Evolutionary conservation across 225 moss, liverwort and hornwort species (phyloP).

Genomic region (Rhytidiadelphus loreus): DNA sequence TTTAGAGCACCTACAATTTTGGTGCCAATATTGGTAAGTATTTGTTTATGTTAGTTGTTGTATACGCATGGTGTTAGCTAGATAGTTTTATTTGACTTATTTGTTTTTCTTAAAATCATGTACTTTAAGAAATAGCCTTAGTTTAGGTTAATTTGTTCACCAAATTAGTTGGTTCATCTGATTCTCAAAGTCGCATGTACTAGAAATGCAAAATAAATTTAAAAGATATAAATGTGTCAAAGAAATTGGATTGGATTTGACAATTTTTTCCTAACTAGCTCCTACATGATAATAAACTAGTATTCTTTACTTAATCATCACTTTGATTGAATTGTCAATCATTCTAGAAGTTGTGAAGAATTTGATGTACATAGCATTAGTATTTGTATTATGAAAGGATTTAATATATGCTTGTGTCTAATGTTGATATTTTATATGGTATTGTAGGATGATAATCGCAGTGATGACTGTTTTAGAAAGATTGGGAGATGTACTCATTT

Average conservation of each 20-base stretch:
- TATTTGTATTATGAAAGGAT: neutral
- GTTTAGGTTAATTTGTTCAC: neutral
- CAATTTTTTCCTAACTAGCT: neutral
- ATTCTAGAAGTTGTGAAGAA: neutral
- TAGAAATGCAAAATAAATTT: neutral
- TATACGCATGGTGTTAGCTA: neutral
- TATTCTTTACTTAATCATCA: neutral
- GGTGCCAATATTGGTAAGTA: slow-evolving; percentile 87
- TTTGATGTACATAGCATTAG: neutral
- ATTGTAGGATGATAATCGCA: slow-evolving; percentile 81
- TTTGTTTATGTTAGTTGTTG: neutral
- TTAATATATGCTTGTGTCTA: neutral
- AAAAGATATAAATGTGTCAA: neutral
- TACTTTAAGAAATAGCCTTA: neutral
- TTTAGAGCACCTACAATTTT: slow-evolving; percentile 59
- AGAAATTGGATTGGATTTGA: fast-evolving
- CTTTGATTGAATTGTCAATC: neutral
- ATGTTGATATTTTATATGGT: neutral
- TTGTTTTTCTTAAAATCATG: neutral
- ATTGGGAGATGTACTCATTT: slow-evolving; percentile 68
- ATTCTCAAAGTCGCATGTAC: neutral
- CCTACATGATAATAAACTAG: neutral
- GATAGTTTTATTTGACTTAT: neutral
- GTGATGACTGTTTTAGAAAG: slow-evolving; percentile 64
- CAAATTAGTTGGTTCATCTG: neutral